Base-by-base conservation (phyloP, 495 filamentous ascomycete genomes). In the Penicillium macrosclerotiorum region DNA sequence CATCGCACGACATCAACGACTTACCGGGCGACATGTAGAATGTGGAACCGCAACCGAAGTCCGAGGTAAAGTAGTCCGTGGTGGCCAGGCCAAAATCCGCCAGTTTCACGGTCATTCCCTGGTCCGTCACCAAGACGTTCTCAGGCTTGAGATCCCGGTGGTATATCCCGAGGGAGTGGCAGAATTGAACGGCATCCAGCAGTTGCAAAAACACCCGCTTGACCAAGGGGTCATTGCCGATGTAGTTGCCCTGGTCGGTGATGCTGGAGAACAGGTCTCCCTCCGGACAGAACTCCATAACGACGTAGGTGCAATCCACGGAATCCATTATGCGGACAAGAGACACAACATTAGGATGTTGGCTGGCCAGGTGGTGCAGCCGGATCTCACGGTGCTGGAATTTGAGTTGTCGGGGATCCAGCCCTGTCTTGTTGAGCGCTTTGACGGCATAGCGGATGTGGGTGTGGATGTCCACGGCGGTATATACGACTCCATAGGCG, bases 11-110 rank as follows among this genome's bases (percentile, higher is more conserved):
- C n/a, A n/a, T 22, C 26, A 36, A 12, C 27, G 27, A 55, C 78
- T 69, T 88, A 96, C 93, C 93, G 80, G 93, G 93, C 46, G 86
- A 92, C 94, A 97, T 97, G 74, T 99, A 97, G 64, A 99, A 97
- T 11, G 93, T 97, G 13, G 92, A 96, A 37, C 93, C 93, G 67
- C 94, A 99, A 44, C 94, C 94, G 68, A 95, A 96, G 66, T 99
- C 93, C 49, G 90, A 84, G 47, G 92, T 94, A 47, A 83, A 72
- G 42, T 83, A 78, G 46, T 92, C 88, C 23, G 80, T 80, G 17
- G 89, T 97, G 32, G 93, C 93, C 29, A 97, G 79, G 59, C 94
- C 93, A 75, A 99, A 99, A 65, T 97, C 93, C 50, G 94, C 93
- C 41, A 99, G 79, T 71, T 97, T 95, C 56, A 95, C 89, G 18